A percentile compares a stretch with the other conserved stretches of the same genome.
Conservation (phyloP, 179 eudicot genomes). For the Beta macrorhiza region DNA sequence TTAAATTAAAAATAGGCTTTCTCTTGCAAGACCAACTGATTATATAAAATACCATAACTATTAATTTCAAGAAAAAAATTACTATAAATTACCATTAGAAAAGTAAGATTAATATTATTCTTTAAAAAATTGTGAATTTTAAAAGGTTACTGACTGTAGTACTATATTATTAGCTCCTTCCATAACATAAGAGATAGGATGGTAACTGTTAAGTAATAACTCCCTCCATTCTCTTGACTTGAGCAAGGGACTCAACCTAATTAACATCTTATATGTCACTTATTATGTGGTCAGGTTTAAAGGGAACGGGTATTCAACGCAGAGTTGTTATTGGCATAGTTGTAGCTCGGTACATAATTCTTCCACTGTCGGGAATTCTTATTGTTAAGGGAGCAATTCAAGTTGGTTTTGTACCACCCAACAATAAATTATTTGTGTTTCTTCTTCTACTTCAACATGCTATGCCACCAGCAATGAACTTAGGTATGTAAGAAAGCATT, state of each 20-base stretch:
- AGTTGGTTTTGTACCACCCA: slow-evolving; percentile 27
- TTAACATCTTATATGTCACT: neutral
- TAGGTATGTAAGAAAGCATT: slow-evolving; percentile 19
- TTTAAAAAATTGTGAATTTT: no score
- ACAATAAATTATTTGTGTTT: slow-evolving; percentile 28
- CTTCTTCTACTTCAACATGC: slow-evolving; percentile 34
- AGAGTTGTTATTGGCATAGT: slow-evolving; percentile 39
- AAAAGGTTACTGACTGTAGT: no score
- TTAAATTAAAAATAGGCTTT: no score
- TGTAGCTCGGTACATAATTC: slow-evolving; percentile 35
- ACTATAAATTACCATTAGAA: no score
- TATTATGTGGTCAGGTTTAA: slow-evolving; percentile 31
- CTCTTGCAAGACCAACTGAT: no score
- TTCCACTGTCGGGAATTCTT: slow-evolving; percentile 40
- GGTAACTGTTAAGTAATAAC: no score
- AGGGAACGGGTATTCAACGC: slow-evolving; percentile 28
- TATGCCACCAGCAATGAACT: slow-evolving; percentile 37
- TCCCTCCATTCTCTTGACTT: no score
- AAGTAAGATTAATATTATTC: no score
- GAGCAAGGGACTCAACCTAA: neutral
- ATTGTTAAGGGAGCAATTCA: slow-evolving; percentile 40
- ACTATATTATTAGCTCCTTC: no score
- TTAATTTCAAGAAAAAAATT: no score
- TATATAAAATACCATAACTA: no score
- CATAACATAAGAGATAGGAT: no score